These are phyloP conservation scores for Pseudonitzschia delicatissima DNA, from an alignment of 108 stramenopile genomes.

Conservation along the genomic window DNA sequence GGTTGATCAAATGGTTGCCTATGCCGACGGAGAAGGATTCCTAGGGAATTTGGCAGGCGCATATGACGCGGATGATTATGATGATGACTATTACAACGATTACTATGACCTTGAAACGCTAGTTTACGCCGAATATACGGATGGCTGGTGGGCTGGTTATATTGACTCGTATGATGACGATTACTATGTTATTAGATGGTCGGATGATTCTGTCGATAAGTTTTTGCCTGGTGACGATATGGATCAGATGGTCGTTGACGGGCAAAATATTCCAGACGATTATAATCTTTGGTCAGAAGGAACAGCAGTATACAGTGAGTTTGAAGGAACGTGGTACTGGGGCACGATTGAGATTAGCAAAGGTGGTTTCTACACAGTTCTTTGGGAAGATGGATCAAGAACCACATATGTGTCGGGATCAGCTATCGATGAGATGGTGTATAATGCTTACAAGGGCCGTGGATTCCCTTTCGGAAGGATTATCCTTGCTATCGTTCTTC, in stretches of 20 bases:
- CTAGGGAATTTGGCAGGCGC: neutral
- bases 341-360: neutral
- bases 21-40: conserved; percentile 14
- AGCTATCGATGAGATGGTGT: neutral
- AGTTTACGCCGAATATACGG: neutral
- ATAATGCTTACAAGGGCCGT: neutral
- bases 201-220: neutral
- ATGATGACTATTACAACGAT: neutral
- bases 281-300: conserved; percentile 8
- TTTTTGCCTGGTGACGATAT: conserved; percentile 6
- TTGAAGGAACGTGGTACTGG: neutral
- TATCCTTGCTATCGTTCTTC: neutral
- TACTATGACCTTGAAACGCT: conserved; percentile 1
- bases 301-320: neutral
- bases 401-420: neutral
- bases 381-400: conserved; percentile 6
- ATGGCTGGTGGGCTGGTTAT: conserved; percentile 14
- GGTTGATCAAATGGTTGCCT: conserved; percentile 14
- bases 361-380: neutral
- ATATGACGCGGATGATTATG: conserved; percentile 11
- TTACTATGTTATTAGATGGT: conserved; percentile 1
- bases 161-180: neutral
- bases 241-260: conserved; percentile 9
- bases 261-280: conserved; percentile 12
- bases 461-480: neutral